A percentile compares a stretch with the other conserved stretches of the same genome.
These are phyloP conservation scores for Cutaneotrichosporon daszewskae DNA, from an alignment of 1,284 basidiomycete genomes.

Conservation along the genomic window DNA sequence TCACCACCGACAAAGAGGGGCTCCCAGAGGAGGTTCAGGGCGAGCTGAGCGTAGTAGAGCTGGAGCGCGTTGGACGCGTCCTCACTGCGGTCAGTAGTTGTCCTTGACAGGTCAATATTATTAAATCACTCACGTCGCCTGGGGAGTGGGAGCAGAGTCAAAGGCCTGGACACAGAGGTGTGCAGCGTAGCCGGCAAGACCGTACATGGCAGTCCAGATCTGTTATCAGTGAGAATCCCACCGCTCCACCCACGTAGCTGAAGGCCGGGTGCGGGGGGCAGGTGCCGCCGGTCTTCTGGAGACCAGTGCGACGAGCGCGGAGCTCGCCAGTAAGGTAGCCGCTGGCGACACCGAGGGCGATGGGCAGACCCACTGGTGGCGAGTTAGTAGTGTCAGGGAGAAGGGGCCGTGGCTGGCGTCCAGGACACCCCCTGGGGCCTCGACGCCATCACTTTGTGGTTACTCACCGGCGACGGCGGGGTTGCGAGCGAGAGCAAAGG, in stretches of 20 bases:
- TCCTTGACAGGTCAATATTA: neutral
- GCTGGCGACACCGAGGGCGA: constrained; percentile 56
- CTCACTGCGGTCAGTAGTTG: constrained; percentile 40
- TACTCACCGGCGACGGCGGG: constrained; percentile 53
- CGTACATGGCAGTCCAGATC: constrained; percentile 28
- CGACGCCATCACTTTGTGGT: neutral
- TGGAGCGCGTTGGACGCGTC: constrained; percentile 55
- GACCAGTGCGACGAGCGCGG: constrained; percentile 6
- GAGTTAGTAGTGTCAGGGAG: neutral
- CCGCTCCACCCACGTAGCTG: constrained; percentile 3
- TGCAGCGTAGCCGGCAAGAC: constrained; percentile 65
- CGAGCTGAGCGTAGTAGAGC: constrained; percentile 67
- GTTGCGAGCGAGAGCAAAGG: constrained; percentile 58
- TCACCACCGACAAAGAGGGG: constrained; percentile 64
- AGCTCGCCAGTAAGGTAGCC: constrained; percentile 49
- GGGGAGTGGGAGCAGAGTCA: constrained; percentile 51
- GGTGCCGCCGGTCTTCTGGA: neutral
- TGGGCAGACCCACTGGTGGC: constrained; percentile 54
- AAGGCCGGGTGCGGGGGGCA: constrained; percentile 12
- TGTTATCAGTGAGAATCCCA: neutral
- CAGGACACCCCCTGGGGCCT: neutral
- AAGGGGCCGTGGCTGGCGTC: no score
- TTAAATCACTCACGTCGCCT: constrained; percentile 50
- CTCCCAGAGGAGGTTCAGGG: constrained; percentile 63
- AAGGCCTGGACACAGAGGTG: constrained; percentile 59